Conservation (phyloP, 1,284 basidiomycete genomes). For the Vanrija sp. region DNA sequence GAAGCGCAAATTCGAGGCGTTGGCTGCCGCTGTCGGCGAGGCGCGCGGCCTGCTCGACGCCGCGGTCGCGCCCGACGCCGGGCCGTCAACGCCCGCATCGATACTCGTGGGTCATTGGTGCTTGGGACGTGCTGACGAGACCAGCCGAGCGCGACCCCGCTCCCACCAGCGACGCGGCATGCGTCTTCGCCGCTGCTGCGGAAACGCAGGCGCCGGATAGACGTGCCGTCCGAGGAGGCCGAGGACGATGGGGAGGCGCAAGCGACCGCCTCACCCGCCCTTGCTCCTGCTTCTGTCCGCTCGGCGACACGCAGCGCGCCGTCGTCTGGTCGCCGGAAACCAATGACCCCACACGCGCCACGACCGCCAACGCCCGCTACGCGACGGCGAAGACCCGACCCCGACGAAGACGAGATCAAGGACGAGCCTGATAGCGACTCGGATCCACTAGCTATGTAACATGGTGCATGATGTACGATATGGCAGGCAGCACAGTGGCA, state of each 20-base stretch:
- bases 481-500: neutral
- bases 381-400: neutral
- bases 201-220: neutral
- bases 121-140: neutral
- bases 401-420: conserved; percentile 5
- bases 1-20: conserved; percentile 6
- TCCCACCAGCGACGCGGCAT: neutral
- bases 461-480: neutral
- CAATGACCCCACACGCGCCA: neutral
- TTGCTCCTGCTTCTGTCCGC: too few species aligned
- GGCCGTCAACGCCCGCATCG: too few species aligned
- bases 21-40: neutral
- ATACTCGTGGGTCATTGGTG: too few species aligned
- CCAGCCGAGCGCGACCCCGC: neutral
- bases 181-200: neutral
- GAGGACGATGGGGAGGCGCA: neutral
- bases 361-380: neutral
- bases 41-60: neutral
- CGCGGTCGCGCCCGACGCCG: neutral
- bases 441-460: conserved; percentile 7
- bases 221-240: neutral
- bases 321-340: neutral
- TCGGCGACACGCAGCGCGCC: neutral
- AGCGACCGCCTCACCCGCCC: neutral
- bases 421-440: conserved; percentile 9